Conservation (phyloP, 768 basidiomycete species). For the Russula sp. region DNA sequence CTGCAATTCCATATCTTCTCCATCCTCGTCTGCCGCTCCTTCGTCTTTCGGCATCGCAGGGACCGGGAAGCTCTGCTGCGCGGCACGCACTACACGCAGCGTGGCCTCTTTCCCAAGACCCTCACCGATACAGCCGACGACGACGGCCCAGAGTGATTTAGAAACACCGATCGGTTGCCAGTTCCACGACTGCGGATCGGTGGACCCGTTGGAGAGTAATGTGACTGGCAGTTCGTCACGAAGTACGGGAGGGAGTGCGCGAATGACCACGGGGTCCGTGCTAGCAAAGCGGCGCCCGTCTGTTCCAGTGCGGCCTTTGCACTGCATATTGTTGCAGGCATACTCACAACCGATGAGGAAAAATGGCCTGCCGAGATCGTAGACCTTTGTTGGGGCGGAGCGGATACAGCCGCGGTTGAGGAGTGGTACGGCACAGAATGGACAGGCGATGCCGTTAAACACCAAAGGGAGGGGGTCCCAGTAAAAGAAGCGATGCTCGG, state of each 20-base stretch:
- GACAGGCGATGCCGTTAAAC: constrained; percentile 75
- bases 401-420: constrained; percentile 64
- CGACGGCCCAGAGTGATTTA: constrained; percentile 65
- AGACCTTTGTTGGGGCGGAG: constrained; percentile 68
- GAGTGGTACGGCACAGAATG: constrained; percentile 52
- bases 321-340: constrained; percentile 47
- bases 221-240: constrained; percentile 69
- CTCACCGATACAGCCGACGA: constrained; percentile 46
- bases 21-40: constrained; percentile 5
- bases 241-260: constrained; percentile 57
- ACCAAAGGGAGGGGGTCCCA: constrained; percentile 82
- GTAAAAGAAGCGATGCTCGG: constrained; percentile 74
- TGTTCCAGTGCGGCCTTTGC: constrained; percentile 35
- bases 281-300: constrained; percentile 64
- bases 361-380: constrained; percentile 74
- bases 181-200: constrained; percentile 50
- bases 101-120: constrained; percentile 59
- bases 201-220: constrained; percentile 47
- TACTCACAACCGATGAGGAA: constrained; percentile 85
- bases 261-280: constrained; percentile 64
- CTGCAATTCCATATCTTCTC: constrained; percentile 24
- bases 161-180: constrained; percentile 74
- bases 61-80: constrained; percentile 45
- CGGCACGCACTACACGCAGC: constrained; percentile 47
- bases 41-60: constrained; percentile 3